These are phyloP conservation scores for Colletotrichum sp. DNA, from an alignment of 2,329 filamentous ascomycete genomes.

Conservation along the genomic window DNA sequence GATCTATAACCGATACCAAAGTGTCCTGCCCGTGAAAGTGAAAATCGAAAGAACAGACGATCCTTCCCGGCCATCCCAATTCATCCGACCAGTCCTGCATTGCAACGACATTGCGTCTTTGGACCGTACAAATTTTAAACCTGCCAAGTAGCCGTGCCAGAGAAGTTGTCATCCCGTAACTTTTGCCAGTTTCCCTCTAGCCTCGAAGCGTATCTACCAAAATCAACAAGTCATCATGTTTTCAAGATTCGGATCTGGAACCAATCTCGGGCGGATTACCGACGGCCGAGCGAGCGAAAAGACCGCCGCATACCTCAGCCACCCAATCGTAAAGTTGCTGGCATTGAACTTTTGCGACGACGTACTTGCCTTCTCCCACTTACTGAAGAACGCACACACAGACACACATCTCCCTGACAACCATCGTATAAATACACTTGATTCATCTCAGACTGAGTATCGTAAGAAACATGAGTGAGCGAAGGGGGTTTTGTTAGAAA, in stretches of 20 bases:
- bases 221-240: background rate
- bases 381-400: background rate
- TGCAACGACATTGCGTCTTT: background rate
- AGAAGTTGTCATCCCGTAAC: background rate
- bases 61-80: background rate
- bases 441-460: slow-evolving; percentile 18
- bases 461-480: slow-evolving; percentile 4
- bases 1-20: background rate
- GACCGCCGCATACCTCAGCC: background rate
- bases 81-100: background rate
- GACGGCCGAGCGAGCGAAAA: background rate
- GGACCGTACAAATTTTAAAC: background rate
- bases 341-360: background rate
- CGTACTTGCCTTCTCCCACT: background rate
- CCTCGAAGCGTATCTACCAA: background rate
- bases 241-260: background rate
- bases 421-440: slow-evolving; percentile 14
- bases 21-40: background rate
- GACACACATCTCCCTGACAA: background rate
- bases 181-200: background rate
- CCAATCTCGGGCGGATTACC: background rate
- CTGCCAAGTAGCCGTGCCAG: background rate
- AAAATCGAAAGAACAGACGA: background rate
- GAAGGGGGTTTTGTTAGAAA: background rate
- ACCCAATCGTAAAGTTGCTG: background rate